Base-by-base conservation (phyloP, 257 asterid genomes). In the Lantana camara region DNA sequence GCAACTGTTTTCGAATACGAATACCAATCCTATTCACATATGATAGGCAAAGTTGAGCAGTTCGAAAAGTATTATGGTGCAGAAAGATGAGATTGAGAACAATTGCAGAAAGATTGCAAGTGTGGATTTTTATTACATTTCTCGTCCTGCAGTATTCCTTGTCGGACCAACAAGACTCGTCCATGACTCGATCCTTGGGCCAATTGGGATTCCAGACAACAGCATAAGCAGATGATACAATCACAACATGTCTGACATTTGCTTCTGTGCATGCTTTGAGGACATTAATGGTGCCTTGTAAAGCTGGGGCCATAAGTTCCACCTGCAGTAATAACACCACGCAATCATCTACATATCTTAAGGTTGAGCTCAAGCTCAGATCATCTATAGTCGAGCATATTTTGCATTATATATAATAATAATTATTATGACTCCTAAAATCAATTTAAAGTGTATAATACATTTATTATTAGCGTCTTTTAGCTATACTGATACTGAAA, bases 141-240 rank as follows among this genome's bases (percentile, higher is more conserved):
- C 79, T 86, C 22, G 64, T 55, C 79, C 46, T 84, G 95, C 96
- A 91, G 83, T 76, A 80, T 56, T 89, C 96, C 65, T 10, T 23
- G 59, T 91, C 95, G 2, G 98, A 91, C 98, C 98, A 91, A 75
- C 95, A 86, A 29, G 60, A 55, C 86, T 91, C 98, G 7, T 84
- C 90, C 42, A 71, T 68, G 37, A 73, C 75, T 63, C 57, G 77
- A 72, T 70, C 85, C 66, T 81, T 67, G 24, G 90, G 85, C 90
- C 85, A 86, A 35, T 64, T 73, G 19, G 96, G 98, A 68, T 79
- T 82, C 82, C 81, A 8, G 12, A 0, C 0, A 40, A 85, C 42
- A 16, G 98, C 95, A 44, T 79, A 80, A 21, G 7, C 57, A 3
- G 98, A 91, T 51, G 98, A 91, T 16, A 91, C 95, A 46, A 75